Evolutionary conservation across 129 eudicot species (phyloP), one percentile per base, ranked within the genome.

Genomic region (Artemisia annua): DNA sequence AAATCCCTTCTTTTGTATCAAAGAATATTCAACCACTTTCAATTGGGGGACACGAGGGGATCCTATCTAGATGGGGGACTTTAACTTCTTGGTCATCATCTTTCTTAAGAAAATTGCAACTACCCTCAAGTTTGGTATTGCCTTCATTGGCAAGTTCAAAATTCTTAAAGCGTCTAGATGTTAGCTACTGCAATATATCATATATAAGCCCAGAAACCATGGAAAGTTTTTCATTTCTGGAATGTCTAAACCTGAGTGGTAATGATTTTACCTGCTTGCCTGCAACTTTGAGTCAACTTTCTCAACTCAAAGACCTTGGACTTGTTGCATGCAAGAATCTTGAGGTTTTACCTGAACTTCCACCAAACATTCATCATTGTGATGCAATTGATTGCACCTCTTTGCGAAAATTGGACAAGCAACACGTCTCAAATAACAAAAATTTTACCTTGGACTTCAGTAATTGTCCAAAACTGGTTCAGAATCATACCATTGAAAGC

Each of bases 211-310:
- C 12, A 11, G 55, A 71, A 11, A 57, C 20, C 66, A 71, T 71
- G 19, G 66, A 44, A 5, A 8, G 75, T 14, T 71, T 71, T 39
- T 44, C 60, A 19, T 6, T 14, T 18, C 39, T 71, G 6, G 3
- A 71, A 56, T 12, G 4, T 18, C 66, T 71, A 43, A 2, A 19
- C 15, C 15, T 56, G 54, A 14, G 8, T 19, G 43, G 43, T 15
- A 71, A 71, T 19, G 22, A 55, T 24, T 55, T 71, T 39, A 71
- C 75, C 13, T 32, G 65, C 55, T 71, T 71, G 15, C 75, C 75
- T 39, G 35, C 24, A 30, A 35, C 43, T 57, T 56, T 71, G 10
- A 56, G 22, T 55, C 55, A 17, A 35, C 66, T 71, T 56, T 56
- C 55, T 55, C 43, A 3, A 11, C 75, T 71, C 43, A 7, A 13